Evolutionary conservation across 345 rosid species (phyloP).

Genomic region (Euphorbia peplus): DNA sequence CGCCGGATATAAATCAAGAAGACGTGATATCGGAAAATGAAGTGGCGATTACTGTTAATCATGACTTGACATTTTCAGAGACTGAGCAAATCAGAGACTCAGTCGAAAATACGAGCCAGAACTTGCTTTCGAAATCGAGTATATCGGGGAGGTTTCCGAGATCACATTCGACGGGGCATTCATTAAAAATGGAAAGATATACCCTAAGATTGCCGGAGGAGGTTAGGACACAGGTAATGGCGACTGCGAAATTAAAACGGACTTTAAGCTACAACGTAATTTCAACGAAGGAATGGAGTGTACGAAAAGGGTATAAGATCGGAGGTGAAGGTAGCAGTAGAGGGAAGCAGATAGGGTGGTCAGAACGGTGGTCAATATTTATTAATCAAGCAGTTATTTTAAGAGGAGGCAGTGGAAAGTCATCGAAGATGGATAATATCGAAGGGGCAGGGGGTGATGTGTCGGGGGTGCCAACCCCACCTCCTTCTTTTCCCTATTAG

Average conservation of each 20-base stretch:
- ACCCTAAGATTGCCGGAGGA: conserved; percentile 57
- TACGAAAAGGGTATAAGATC: conserved; percentile 10
- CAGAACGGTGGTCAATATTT: conserved; percentile 23
- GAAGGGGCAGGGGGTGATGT: no score
- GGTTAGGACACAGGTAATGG: conserved; percentile 26
- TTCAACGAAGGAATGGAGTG: conserved; percentile 31
- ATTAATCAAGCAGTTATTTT: conserved; percentile 28
- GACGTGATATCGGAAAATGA: no score
- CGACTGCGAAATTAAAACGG: conserved; percentile 34
- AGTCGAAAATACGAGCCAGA: background rate
- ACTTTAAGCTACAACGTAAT: conserved; percentile 37
- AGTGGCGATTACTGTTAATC: conserved; percentile 29
- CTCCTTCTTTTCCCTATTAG: no score
- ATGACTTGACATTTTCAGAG: no score
- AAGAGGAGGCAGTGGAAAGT: conserved; percentile 17
- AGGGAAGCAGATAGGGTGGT: conserved; percentile 18
- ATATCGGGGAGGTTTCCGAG: conserved; percentile 36
- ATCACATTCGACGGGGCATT: conserved; percentile 61
- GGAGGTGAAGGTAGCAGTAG: conserved; percentile 28
- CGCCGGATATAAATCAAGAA: no score
- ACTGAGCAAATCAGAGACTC: conserved; percentile 20
- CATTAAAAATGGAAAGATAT: conserved; percentile 37
- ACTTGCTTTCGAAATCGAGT: conserved; percentile 12
- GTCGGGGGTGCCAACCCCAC: no score
- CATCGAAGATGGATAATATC: background rate